Evolutionary conservation across 2,329 filamentous ascomycete species (phyloP).

Genomic region (Pestalotiopsis fici): DNA sequence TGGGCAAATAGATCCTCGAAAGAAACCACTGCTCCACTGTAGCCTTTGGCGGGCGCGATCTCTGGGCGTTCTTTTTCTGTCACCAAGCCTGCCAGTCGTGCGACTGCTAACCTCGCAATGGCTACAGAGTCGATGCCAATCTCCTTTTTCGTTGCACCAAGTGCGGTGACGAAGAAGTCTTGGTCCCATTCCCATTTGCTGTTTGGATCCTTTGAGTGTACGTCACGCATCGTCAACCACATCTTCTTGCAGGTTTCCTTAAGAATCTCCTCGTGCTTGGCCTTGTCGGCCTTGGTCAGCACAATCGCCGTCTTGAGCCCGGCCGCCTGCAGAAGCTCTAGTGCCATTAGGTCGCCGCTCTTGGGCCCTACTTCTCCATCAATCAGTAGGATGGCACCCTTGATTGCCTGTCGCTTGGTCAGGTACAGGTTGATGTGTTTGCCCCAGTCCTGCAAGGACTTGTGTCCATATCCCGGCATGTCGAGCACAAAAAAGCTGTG

Average conservation of each 20-base stretch:
- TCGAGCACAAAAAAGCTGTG: conserved; percentile 52
- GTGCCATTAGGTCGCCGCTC: conserved; percentile 45
- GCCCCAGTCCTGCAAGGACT: conserved; percentile 51
- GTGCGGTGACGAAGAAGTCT: conserved; percentile 31
- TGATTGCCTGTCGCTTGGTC: conserved; percentile 43
- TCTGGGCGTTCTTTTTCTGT: conserved; percentile 21
- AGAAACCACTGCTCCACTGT: conserved; percentile 33
- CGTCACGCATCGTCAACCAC: conserved; percentile 24
- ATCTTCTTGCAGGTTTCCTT: conserved; percentile 25
- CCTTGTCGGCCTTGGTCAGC: conserved; percentile 60
- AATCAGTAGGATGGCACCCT: conserved; percentile 54
- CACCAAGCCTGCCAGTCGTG: conserved; percentile 27
- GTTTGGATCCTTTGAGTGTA: conserved; percentile 18
- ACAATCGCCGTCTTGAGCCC: conserved; percentile 49
- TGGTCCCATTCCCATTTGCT: conserved; percentile 27
- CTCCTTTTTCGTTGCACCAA: conserved; percentile 23
- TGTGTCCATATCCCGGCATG: conserved; percentile 52
- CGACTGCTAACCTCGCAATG: conserved; percentile 28
- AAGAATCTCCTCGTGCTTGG: conserved; percentile 25
- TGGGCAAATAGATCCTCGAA: conserved; percentile 32
- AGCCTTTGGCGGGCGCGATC: conserved; percentile 34
- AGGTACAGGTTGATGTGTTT: conserved; percentile 53
- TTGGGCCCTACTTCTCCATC: conserved; percentile 55
- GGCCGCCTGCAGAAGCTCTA: conserved; percentile 46
- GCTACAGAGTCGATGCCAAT: conserved; percentile 22